Base-by-base conservation (phyloP, 1,284 basidiomycete species). In the Cryptococcus sp. region DNA sequence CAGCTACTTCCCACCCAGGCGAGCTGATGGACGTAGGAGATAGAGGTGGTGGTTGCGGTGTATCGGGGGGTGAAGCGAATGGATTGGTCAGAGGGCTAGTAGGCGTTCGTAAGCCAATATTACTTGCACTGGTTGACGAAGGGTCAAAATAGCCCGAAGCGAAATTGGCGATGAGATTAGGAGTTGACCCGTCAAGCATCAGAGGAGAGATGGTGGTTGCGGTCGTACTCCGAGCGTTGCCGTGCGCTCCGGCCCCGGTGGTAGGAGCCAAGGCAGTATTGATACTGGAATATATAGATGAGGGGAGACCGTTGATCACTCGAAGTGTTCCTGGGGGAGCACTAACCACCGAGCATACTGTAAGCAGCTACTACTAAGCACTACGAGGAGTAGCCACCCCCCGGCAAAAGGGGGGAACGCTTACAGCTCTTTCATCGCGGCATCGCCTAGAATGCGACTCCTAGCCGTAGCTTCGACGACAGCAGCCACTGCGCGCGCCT, bases 261-360 rank as follows among this genome's bases (percentile, higher is more conserved):
- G 45, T 15, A 29, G 38, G 37, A 25, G 29, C 19, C 26, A 48
- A 37, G 16, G 86, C 86, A 17, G 86, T 86, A 40, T 85, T 81
- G 15, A 81, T 80, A 60, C 85, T 87, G 8, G 75, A 72, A 50
- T 74, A 76, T 38, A 71, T 73, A 7, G 75, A 77, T 8, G 78
- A 78, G 1, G 79, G 76, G 52, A 88, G 81, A 48, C 90, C 91
- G 78, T 94, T 94, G 61, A 93, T 85, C 13, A 94, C 90, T 69
- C 87, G 86, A 45, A 94, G 83, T 19, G 62, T 58, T n/a, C 69
- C 71, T 8, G 66, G 64, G 0, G 46, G 52, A 84, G 83, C 45
- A 81, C 65, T 69, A 46, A 17, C 5, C 45, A 26, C 0, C 51
- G 37, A 20, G 16, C n/a, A n/a, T n/a, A n/a, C n/a, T n/a, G n/a